These are phyloP conservation scores for Yarrowia sp. DNA, from an alignment of 805 yeast genomes.

Conservation along the genomic window DNA sequence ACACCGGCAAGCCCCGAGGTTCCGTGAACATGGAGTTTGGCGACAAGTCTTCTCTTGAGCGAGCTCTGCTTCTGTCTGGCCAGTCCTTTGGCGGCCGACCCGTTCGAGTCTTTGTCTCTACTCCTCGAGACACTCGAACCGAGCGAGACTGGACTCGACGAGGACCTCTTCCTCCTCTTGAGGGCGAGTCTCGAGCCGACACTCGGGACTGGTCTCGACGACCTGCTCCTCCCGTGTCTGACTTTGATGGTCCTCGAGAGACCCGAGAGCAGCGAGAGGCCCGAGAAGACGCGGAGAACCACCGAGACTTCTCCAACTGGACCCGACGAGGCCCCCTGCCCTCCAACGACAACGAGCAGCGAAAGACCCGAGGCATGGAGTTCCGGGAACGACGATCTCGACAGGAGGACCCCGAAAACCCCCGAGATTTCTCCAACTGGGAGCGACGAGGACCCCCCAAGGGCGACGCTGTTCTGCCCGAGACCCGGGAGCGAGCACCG, in stretches of 20 bases:
- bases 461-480: slow-evolving; percentile 41
- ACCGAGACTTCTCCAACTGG: slow-evolving; percentile 48
- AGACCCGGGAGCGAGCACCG: slow-evolving; percentile 40
- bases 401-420: slow-evolving; percentile 48
- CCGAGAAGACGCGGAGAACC: slow-evolving; percentile 48
- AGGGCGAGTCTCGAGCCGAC: slow-evolving; percentile 50
- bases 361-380: slow-evolving; percentile 37
- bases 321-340: slow-evolving; percentile 56
- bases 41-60: slow-evolving; percentile 76
- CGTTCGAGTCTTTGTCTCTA: slow-evolving; percentile 77
- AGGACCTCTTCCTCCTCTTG: slow-evolving; percentile 49
- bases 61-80: slow-evolving; percentile 77
- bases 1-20: slow-evolving; percentile 76
- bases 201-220: slow-evolving; percentile 52
- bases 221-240: slow-evolving; percentile 48
- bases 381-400: slow-evolving; percentile 39
- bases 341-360: slow-evolving; percentile 57
- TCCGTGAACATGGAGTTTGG: slow-evolving; percentile 90
- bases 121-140: slow-evolving; percentile 47
- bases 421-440: slow-evolving; percentile 58
- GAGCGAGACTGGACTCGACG: slow-evolving; percentile 47
- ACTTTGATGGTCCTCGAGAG: slow-evolving; percentile 42
- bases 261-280: slow-evolving; percentile 46
- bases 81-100: slow-evolving; percentile 74
- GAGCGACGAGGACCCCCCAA: slow-evolving; percentile 48